Percentiles rank a stretch among this genome's conserved stretches.
phyloP scores from a whole-genome alignment of 257 asterid genomes.

The Hygrophila difformis region DNA sequence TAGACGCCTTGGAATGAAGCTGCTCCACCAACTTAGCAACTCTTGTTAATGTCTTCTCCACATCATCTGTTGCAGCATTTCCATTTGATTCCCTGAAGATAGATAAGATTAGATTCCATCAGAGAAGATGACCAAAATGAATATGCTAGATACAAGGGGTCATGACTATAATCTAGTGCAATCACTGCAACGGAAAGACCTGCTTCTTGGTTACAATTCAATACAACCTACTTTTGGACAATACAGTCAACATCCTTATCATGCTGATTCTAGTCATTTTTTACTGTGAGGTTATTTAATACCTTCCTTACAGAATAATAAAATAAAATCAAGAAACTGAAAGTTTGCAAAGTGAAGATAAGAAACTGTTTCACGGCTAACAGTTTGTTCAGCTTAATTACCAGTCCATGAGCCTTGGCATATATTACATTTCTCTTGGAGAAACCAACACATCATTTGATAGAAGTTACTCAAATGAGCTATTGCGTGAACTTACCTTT shows the following conservation, averaged over 20 bases:
- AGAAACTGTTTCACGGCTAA: not conserved
- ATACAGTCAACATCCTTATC: conserved; percentile 1
- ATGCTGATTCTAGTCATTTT: conserved; percentile 2
- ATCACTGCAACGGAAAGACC: not conserved
- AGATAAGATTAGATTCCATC: conserved; percentile 9
- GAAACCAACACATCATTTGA: too few species aligned
- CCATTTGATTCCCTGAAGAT: conserved; percentile 63
- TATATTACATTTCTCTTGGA: not conserved
- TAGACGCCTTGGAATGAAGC: conserved; percentile 55
- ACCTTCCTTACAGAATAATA: not conserved
- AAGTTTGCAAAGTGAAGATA: not conserved
- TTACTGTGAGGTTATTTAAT: not conserved
- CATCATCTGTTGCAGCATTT: conserved; percentile 59
- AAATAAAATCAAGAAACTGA: conserved; percentile 1
- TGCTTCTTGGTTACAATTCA: conserved; percentile 3
- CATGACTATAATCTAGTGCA: conserved; percentile 2
- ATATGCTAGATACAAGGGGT: conserved; percentile 5
- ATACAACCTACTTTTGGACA: not conserved
- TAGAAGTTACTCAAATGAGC: too few species aligned
- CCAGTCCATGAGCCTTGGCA: not conserved
- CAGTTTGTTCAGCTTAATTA: not conserved
- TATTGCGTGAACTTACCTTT: conserved; percentile 31
- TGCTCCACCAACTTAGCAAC: conserved; percentile 77
- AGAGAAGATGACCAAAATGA: not conserved
- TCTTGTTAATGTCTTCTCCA: conserved; percentile 44